Base-by-base conservation (phyloP, 2,329 filamentous ascomycete species). In the Diplodia mutila region DNA sequence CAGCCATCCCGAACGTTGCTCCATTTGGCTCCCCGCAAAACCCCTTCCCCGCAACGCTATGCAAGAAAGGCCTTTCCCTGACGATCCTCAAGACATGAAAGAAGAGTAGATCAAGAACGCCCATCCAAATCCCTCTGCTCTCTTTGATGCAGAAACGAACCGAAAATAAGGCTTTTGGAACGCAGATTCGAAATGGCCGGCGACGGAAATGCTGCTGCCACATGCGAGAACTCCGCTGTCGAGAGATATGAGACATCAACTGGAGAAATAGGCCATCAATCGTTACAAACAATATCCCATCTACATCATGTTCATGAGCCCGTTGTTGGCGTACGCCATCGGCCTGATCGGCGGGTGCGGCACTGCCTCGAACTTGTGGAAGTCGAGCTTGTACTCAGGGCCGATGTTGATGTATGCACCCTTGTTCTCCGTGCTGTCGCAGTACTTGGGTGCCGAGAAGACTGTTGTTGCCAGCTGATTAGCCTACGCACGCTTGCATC, bases 351-450 rank as follows among this genome's bases (percentile, higher is more conserved):
- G 87, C 14, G 95, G 95, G 84, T 99, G 95, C 70, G 94, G 94
- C 65, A 99, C 95, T 8, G 95, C 95, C 74, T 98, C 94, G 73
- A 99, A 99, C 77, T 97, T 90, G 78, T 95, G 87, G 82, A 92
- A 99, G 46, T 92, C 84, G 74, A 98, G 89, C 85, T 97, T 96
- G 78, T 96, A 92, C 70, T 97, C 92, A 18, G 92, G 87, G 37
- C 92, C 91, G 71, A 99, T 91, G 81, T 99, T 98, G 86, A 99
- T 99, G 80, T 96, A 99, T 21, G 95, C 95, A 71, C 95, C 95
- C 83, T 94, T 95, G 82, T 99, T 99, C 83, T 97, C 94, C 0
- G 95, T 98, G 74, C 93, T 93, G 78, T 99, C 95, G 81, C 95
- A 99, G 80, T 99, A 99, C 80, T 90, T 97, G 48, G 95, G 95